These are phyloP conservation scores for Colletotrichum lupini DNA, from an alignment of 2,329 filamentous ascomycete genomes.

Conservation along the genomic window DNA sequence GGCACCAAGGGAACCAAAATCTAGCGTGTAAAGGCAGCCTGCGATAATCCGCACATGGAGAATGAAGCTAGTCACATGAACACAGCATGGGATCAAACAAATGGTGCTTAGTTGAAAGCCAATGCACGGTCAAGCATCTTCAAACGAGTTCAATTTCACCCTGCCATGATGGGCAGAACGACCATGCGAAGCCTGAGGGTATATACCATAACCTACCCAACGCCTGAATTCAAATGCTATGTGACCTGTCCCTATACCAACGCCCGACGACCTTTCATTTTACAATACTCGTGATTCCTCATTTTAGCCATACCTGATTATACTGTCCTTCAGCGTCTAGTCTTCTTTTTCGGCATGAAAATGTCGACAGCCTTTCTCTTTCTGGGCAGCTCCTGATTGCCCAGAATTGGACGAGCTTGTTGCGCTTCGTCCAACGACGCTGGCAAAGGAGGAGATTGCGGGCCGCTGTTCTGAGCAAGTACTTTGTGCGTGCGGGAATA, in stretches of 20 bases:
- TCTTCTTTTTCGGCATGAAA: constrained; percentile 63
- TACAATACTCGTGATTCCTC: background rate
- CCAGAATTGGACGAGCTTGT: constrained; percentile 3
- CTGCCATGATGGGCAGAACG: background rate
- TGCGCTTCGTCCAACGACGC: constrained; percentile 24
- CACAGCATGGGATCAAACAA: background rate
- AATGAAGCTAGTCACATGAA: background rate
- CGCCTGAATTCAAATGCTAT: constrained; percentile 1
- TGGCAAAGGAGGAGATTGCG: constrained; percentile 39
- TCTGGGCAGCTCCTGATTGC: constrained; percentile 25
- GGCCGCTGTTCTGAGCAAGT: background rate
- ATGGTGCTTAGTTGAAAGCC: background rate
- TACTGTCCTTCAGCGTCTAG: background rate
- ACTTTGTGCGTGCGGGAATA: constrained; percentile 8
- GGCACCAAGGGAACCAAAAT: background rate
- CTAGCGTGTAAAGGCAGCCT: background rate
- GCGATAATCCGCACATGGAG: background rate
- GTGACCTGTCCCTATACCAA: background rate
- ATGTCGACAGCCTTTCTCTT: constrained; percentile 60
- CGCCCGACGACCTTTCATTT: background rate
- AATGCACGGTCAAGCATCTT: background rate
- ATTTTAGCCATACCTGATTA: background rate
- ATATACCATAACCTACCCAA: constrained; percentile 17
- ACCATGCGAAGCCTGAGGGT: constrained; percentile 23
- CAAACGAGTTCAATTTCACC: background rate